phyloP scores from a whole-genome alignment of 2,329 filamentous ascomycete species.

The Cladosporium sp. region DNA sequence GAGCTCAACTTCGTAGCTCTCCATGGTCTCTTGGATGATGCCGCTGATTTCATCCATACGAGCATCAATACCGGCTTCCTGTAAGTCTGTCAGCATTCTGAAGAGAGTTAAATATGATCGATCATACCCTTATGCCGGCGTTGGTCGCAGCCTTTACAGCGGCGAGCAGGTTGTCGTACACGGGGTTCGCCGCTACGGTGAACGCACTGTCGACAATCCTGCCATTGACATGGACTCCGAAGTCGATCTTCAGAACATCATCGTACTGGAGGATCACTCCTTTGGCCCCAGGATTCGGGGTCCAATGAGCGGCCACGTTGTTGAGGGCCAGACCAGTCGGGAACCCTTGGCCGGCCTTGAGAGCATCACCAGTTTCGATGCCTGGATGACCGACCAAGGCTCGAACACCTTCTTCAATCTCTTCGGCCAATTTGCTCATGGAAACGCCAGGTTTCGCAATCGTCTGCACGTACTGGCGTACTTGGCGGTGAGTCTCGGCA shows the following conservation, averaged over 20 bases:
- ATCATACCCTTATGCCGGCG: constrained; percentile 68
- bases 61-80: constrained; percentile 89
- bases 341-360: constrained; percentile 82
- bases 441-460: constrained; percentile 76
- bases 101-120: background rate
- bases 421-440: constrained; percentile 79
- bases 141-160: constrained; percentile 71
- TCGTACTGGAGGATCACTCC: constrained; percentile 67
- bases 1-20: constrained; percentile 86
- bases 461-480: constrained; percentile 79
- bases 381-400: constrained; percentile 75
- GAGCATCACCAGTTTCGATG: constrained; percentile 73
- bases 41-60: constrained; percentile 83
- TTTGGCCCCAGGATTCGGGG: constrained; percentile 85
- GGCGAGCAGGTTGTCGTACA: constrained; percentile 67
- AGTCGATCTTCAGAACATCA: constrained; percentile 74
- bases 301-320: constrained; percentile 84
- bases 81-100: constrained; percentile 10
- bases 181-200: constrained; percentile 67
- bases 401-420: constrained; percentile 82
- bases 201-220: constrained; percentile 73
- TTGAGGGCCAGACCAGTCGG: constrained; percentile 82
- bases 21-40: constrained; percentile 87
- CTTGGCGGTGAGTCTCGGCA: constrained; percentile 87
- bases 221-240: constrained; percentile 71